Evolutionary conservation across 2,329 filamentous ascomycete genomes (phyloP), one percentile per base, ranked within the genome.

Genomic region (Claviceps sp.): DNA sequence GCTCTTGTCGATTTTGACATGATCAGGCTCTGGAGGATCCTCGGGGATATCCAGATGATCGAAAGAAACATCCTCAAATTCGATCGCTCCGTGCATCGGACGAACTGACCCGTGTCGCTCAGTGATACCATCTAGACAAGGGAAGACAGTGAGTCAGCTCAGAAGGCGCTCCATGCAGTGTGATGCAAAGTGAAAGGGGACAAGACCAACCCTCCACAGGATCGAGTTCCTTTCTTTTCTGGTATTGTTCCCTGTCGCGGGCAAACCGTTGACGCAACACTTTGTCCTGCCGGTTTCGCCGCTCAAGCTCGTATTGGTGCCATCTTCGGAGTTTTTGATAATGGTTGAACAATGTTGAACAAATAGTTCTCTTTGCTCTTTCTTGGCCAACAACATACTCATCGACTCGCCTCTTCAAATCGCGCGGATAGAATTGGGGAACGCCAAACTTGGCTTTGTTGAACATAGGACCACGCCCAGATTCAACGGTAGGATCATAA

Each of bases 301-400:
- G 78, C 54, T 77, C 72, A 26, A 87, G 81, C 61, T 95, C 89
- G 51, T 90, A 82, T 58, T 93, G 81, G 54, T 84, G 81, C 48
- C 89, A 76, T 61, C 89, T 78, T 24, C 90, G 83, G 54, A 95
- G 79, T 47, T 87, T 81, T 67, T 96, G 89, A 64, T 97, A 96
- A 65, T 98, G 93, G 63, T 97, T 96, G 72, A 95, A 96, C 30
- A 98, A 87, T 6, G 91, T 89, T 3, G 91, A 85, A 57, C 89
- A 93, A 57, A 97, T 82, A 14, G 90, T 87, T 67, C 95, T 94
- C 75, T 98, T 93, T 16, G 93, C 89, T 54, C 89, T 82, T 58
- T 96, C 89, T 67, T 98, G 93, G 42, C 91, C 93, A 4, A 98
- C 91, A 1, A 98, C 91, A 65, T 94, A 98, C 63, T 93, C 87